These are phyloP conservation scores for Zea mays DNA, from an alignment of 176 grass and related monocot species.

Conservation along the genomic window DNA sequence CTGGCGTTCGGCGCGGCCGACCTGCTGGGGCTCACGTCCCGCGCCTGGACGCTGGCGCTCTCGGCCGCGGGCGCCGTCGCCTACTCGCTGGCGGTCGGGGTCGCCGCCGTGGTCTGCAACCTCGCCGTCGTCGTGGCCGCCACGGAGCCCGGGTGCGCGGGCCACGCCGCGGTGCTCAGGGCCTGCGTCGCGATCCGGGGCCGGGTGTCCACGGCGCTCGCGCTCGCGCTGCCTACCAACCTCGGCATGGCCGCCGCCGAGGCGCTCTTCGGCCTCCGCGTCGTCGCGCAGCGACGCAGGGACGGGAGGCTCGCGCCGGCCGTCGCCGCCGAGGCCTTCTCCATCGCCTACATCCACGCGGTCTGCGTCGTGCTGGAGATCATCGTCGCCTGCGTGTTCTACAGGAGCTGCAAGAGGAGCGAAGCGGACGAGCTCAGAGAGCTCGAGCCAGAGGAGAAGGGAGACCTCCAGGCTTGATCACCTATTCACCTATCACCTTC, in stretches of 20 bases:
- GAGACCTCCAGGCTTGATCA: slow-evolving; percentile 52
- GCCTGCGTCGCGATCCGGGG: slow-evolving; percentile 59
- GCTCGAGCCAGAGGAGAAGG: slow-evolving; percentile 69
- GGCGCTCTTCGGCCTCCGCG: slow-evolving; percentile 77
- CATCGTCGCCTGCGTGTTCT: slow-evolving; percentile 75
- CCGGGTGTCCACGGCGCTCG: slow-evolving; percentile 49
- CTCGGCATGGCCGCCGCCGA: slow-evolving; percentile 59
- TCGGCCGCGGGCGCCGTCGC: slow-evolving; percentile 62
- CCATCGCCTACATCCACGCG: slow-evolving; percentile 72
- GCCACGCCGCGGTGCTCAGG: slow-evolving; percentile 60
- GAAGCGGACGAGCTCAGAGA: slow-evolving; percentile 54
- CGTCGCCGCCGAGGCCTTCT: slow-evolving; percentile 77
- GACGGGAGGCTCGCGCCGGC: slow-evolving; percentile 37
- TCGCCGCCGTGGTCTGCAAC: slow-evolving; percentile 73
- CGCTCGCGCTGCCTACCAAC: slow-evolving; percentile 69
- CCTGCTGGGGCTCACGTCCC: slow-evolving; percentile 48
- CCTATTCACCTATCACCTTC: neutral
- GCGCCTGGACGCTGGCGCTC: slow-evolving; percentile 35
- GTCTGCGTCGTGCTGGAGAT: slow-evolving; percentile 82
- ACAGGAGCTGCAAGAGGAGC: slow-evolving; percentile 47
- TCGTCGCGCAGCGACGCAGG: slow-evolving; percentile 45
- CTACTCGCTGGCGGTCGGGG: slow-evolving; percentile 64
- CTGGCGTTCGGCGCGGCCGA: slow-evolving; percentile 68
- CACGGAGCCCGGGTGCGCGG: slow-evolving; percentile 49
- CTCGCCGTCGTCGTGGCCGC: slow-evolving; percentile 66